These are phyloP conservation scores for Candida yuanshanica DNA, from an alignment of 805 yeast species.

Conservation along the genomic window DNA sequence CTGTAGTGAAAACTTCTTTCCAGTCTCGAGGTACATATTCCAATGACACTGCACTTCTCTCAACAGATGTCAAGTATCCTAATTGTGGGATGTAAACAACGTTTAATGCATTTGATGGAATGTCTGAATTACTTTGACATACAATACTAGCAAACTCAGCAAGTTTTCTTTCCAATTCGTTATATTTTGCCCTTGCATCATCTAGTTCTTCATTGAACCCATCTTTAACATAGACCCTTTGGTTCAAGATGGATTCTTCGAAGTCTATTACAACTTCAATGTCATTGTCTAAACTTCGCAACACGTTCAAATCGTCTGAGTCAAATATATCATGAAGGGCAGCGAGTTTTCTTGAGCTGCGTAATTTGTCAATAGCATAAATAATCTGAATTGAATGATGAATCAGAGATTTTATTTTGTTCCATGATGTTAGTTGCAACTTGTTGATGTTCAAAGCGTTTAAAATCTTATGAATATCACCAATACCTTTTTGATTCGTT, in stretches of 20 bases:
- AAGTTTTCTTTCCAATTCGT: constrained; percentile 26
- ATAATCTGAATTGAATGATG: constrained; percentile 15
- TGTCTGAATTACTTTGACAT: constrained; percentile 1
- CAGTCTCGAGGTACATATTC: constrained; percentile 19
- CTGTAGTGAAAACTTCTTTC: constrained; percentile 34
- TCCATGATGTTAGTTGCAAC: constrained; percentile 26
- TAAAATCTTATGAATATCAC: constrained; percentile 24
- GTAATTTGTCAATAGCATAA: constrained; percentile 1
- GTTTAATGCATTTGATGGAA: constrained; percentile 21
- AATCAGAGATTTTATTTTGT: constrained; percentile 22
- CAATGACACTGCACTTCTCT: constrained; percentile 4
- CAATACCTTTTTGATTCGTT: constrained; percentile 19
- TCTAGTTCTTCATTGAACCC: constrained; percentile 26
- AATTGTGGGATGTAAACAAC: constrained; percentile 41
- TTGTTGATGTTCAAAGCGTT: constrained; percentile 23
- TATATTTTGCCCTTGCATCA: constrained; percentile 13
- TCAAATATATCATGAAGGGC: constrained; percentile 15
- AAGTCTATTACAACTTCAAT: constrained; percentile 31
- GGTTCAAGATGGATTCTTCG: constrained; percentile 27
- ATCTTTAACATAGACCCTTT: constrained; percentile 24
- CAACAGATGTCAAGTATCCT: constrained; percentile 34
- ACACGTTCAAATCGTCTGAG: constrained; percentile 4
- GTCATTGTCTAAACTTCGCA: constrained; percentile 13
- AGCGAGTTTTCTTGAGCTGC: constrained; percentile 1
- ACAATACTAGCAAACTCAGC: constrained; percentile 19